Percentiles rank a stretch among this genome's conserved stretches.
Evolutionary conservation across 805 yeast species (phyloP).

Genomic region (Komagataella kurtzmanii): DNA sequence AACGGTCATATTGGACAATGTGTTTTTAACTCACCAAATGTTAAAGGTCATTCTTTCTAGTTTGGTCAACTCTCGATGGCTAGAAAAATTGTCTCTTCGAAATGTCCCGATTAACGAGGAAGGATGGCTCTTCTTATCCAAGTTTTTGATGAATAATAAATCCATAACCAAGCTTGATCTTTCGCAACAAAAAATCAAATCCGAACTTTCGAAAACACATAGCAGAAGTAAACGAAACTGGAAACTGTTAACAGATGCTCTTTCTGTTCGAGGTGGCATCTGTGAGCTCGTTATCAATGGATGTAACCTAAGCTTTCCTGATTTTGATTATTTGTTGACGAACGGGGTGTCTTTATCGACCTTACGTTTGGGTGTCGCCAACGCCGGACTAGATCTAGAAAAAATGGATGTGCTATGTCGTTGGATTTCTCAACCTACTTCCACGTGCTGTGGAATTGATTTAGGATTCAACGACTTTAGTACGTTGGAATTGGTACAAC

Average conservation of each 20-base stretch:
- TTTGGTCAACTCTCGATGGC: conserved; percentile 24
- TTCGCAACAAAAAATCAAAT: conserved; percentile 40
- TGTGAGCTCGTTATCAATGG: conserved; percentile 48
- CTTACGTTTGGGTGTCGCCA: conserved; percentile 38
- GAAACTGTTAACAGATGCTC: conserved; percentile 29
- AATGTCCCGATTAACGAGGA: conserved; percentile 38
- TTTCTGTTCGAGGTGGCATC: conserved; percentile 34
- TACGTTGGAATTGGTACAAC: conserved; percentile 25
- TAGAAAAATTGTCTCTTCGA: conserved; percentile 40
- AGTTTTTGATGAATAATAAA: conserved; percentile 27
- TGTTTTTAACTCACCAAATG: conserved; percentile 40
- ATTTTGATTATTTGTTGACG: conserved; percentile 25
- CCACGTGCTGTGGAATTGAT: conserved; percentile 41
- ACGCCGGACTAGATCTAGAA: conserved; percentile 28
- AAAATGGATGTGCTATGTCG: conserved; percentile 28
- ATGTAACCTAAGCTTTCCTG: conserved; percentile 30
- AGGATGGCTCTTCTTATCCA: conserved; percentile 40
- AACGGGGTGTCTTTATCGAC: conserved; percentile 29
- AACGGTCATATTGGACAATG: conserved; percentile 45
- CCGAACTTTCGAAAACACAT: conserved; percentile 23
- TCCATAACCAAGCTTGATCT: conserved; percentile 36
- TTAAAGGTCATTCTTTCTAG: conserved; percentile 32
- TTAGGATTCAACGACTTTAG: conserved; percentile 40
- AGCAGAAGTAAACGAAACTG: conserved; percentile 38
- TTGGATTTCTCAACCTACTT: conserved; percentile 30